These are phyloP conservation scores for Rhodotorula sp. DNA, from an alignment of 1,284 basidiomycete species.

Conservation along the genomic window DNA sequence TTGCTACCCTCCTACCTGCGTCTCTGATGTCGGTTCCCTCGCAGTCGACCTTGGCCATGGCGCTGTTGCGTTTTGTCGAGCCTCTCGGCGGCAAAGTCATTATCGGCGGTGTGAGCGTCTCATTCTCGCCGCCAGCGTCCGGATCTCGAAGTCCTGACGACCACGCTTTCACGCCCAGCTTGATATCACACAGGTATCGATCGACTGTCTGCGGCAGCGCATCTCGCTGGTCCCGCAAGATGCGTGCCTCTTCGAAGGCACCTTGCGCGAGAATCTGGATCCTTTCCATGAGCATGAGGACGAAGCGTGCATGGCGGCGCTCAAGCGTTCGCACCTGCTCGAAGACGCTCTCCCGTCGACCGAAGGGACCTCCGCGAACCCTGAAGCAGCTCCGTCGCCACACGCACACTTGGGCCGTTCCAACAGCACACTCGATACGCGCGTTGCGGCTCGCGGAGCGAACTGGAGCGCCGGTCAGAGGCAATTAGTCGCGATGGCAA, in stretches of 20 bases:
- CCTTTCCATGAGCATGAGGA: conserved; percentile 70
- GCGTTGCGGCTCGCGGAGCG: conserved; percentile 47
- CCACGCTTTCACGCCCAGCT: conserved; percentile 50
- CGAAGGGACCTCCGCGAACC: no score
- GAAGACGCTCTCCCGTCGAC: neutral
- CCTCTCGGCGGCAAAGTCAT: conserved; percentile 72
- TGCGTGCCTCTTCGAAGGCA: conserved; percentile 79
- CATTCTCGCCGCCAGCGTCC: neutral
- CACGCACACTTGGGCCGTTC: neutral
- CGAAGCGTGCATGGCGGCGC: conserved; percentile 12
- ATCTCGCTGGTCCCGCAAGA: conserved; percentile 51
- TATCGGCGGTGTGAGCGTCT: conserved; percentile 61
- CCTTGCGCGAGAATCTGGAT: conserved; percentile 78
- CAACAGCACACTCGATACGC: conserved; percentile 40
- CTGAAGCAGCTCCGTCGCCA: no score
- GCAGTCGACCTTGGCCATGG: conserved; percentile 69
- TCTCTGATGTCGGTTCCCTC: conserved; percentile 48
- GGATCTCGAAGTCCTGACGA: no score
- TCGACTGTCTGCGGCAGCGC: conserved; percentile 35
- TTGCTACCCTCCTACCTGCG: neutral
- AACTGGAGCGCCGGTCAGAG: conserved; percentile 49
- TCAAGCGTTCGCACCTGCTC: conserved; percentile 55
- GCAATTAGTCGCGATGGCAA: conserved; percentile 48
- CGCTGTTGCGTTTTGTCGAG: conserved; percentile 80
- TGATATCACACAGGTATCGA: conserved; percentile 62